Conservation (phyloP, 108 stramenopile species). For the Cyclotella atomus region DNA sequence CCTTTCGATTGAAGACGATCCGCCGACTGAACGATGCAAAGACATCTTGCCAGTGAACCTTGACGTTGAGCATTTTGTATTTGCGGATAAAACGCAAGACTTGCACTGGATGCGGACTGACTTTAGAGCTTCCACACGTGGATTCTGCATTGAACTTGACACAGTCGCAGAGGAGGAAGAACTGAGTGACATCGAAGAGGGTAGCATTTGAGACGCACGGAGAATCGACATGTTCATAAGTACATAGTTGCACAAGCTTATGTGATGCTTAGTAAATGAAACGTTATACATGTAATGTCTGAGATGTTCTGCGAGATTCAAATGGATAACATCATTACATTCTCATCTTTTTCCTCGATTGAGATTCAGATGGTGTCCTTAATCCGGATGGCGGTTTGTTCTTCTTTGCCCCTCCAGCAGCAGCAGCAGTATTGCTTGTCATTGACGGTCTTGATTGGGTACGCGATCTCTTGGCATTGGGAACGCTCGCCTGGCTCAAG, state of each 20-base stretch:
- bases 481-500: neutral
- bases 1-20: neutral
- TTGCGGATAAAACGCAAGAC: neutral
- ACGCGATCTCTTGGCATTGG: neutral
- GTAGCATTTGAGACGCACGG: neutral
- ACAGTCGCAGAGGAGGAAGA: neutral
- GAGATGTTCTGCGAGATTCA: neutral
- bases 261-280: constrained; percentile 2
- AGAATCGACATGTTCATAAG: neutral
- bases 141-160: constrained; percentile 7
- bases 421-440: neutral
- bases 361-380: constrained; percentile 7
- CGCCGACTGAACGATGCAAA: neutral
- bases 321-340: neutral
- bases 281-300: constrained; percentile 1
- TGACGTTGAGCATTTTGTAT: neutral
- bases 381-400: constrained; percentile 15
- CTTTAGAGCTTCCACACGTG: neutral
- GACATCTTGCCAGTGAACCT: neutral
- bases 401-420: neutral
- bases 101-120: neutral
- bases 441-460: constrained; percentile 13
- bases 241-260: neutral
- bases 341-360: constrained; percentile 20
- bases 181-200: neutral